Evolutionary conservation across 257 asterid genomes (phyloP), one percentile per base, ranked within the genome.

Genomic region (Agastache rugosa): DNA sequence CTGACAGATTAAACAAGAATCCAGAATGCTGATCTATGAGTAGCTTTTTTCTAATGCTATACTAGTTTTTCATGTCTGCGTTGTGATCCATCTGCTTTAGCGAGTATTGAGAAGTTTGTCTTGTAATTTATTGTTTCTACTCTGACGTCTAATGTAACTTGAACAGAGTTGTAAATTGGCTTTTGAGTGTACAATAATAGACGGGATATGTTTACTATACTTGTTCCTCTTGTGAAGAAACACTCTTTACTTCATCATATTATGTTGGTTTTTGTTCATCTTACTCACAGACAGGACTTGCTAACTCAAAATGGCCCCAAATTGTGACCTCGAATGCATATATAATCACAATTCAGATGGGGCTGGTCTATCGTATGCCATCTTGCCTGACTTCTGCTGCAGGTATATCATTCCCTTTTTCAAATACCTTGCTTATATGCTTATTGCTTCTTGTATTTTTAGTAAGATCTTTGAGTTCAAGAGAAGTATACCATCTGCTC

Each of bases 91-190:
- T 53, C 56, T 59, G 70, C 42, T 44, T 68, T 76, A 31, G 47
- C 42, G 72, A 75, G 76, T 48, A 42, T 45, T 54, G 39, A 56
- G 78, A 63, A 47, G 25, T 54, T 11, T 68, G 65, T 34, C 54
- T 31, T 68, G 80, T 69, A 50, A 73, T 69, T 11, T 69, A 22
- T 2, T 44, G 74, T 35, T 16, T 51, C 45, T 12, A 17, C 77
- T 78, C 56, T 31, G 67, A 65, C 62, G 8, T 60, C 4, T 23
- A 51, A 63, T 53, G 79, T 37, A 69, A 73, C 27, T 77, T n/a
- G 56, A 63, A 69, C 62, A 27, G 53, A 27, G 54, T 60, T 75
- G 77, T 80, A 76, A 62, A 76, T 67, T 72, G 63, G 69, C 60
- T 72, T 27, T 69, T 31, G 69, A 58, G 29, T 74, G 51, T 45